These are phyloP conservation scores for Laetiporus sulphureus DNA, from an alignment of 1,284 basidiomycete species.

Conservation along the genomic window DNA sequence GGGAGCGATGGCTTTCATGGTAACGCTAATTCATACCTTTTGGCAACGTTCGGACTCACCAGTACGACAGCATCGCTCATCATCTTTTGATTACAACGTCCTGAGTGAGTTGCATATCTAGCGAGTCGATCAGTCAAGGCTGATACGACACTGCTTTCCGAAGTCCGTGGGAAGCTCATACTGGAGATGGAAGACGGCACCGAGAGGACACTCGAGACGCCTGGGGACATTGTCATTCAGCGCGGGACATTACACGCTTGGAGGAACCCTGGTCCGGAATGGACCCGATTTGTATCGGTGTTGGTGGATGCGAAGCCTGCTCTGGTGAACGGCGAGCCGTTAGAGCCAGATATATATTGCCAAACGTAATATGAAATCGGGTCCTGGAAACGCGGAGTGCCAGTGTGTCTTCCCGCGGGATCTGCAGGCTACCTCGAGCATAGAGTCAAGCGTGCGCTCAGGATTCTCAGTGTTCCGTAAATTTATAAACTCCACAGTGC, in stretches of 20 bases:
- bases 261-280: constrained; percentile 47
- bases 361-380: no score
- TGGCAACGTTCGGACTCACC: no score
- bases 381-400: no score
- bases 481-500: no score
- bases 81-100: constrained; percentile 56
- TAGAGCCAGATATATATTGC: constrained; percentile 24
- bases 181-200: constrained; percentile 50
- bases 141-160: neutral
- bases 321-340: constrained; percentile 36
- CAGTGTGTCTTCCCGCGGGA: no score
- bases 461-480: no score
- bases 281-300: constrained; percentile 49
- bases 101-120: constrained; percentile 33
- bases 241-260: constrained; percentile 56
- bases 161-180: constrained; percentile 51
- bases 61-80: constrained; percentile 35
- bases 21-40: no score
- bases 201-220: constrained; percentile 45
- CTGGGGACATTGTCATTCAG: constrained; percentile 52
- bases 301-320: constrained; percentile 50
- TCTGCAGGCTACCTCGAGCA: no score
- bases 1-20: constrained; percentile 43
- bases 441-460: no score
- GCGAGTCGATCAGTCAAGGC: neutral